phyloP scores from a whole-genome alignment of 2,329 filamentous ascomycete species.

The Aspergillus pseudoglaucus region DNA sequence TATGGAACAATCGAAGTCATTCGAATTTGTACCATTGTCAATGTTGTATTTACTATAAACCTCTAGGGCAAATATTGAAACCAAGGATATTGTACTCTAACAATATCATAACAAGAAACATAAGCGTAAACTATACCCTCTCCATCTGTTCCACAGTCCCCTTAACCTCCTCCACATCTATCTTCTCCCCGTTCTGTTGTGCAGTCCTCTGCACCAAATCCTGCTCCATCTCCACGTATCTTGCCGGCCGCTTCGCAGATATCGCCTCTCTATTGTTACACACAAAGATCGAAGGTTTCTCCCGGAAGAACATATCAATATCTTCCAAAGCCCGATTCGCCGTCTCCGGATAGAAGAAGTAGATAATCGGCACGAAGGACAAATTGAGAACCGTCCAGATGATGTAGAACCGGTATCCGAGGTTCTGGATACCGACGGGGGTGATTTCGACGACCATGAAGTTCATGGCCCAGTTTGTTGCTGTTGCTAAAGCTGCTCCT shows the following conservation, averaged over 20 bases:
- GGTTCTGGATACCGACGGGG: constrained; percentile 23
- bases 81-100: neutral
- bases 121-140: neutral
- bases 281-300: constrained; percentile 8
- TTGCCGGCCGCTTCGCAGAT: constrained; percentile 1
- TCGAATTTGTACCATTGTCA: no score
- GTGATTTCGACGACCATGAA: constrained; percentile 31
- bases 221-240: constrained; percentile 9
- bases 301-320: constrained; percentile 26
- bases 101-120: neutral
- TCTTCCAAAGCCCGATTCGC: constrained; percentile 25
- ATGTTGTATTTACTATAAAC: no score
- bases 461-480: constrained; percentile 27
- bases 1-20: no score
- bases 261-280: constrained; percentile 5
- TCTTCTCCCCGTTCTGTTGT: neutral
- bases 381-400: constrained; percentile 23
- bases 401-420: constrained; percentile 27
- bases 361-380: constrained; percentile 22
- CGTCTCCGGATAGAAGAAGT: constrained; percentile 28
- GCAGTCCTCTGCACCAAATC: constrained; percentile 2
- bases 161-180: neutral
- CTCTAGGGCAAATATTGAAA: neutral
- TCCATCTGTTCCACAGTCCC: neutral
- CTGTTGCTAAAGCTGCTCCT: constrained; percentile 23